These are phyloP conservation scores for Przewalskia tangutica DNA, from an alignment of 257 asterid genomes.

Conservation along the genomic window DNA sequence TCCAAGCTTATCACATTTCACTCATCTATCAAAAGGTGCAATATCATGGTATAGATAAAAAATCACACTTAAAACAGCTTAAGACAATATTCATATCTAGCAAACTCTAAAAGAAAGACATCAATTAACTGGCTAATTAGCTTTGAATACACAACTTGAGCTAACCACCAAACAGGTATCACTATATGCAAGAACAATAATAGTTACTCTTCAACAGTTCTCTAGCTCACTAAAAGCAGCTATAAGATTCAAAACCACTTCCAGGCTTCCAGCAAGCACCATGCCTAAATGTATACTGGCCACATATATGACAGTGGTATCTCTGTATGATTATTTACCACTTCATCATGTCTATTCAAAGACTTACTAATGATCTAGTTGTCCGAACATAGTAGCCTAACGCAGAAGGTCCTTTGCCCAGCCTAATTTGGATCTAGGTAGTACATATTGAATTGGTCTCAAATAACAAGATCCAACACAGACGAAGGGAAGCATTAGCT, in stretches of 20 bases:
- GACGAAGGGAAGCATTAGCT: too few relatives aligned
- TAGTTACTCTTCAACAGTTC: background rate
- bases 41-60: background rate
- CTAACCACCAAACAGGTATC: background rate
- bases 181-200: background rate
- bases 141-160: background rate
- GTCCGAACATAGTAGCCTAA: background rate
- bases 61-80: background rate
- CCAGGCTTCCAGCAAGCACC: too few relatives aligned
- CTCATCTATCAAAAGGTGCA: background rate
- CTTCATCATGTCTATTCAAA: background rate
- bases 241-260: background rate
- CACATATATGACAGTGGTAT: background rate
- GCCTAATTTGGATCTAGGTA: background rate
- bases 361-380: background rate
- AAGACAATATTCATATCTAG: background rate
- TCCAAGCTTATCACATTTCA: background rate
- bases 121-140: background rate
- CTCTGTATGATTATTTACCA: background rate
- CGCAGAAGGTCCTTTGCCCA: background rate
- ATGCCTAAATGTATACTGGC: background rate
- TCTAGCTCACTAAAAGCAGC: background rate
- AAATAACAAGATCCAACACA: too few relatives aligned
- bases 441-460: background rate
- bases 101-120: background rate